These are phyloP conservation scores for Forsythia viridissima DNA, from an alignment of 257 asterid genomes.

Conservation along the genomic window DNA sequence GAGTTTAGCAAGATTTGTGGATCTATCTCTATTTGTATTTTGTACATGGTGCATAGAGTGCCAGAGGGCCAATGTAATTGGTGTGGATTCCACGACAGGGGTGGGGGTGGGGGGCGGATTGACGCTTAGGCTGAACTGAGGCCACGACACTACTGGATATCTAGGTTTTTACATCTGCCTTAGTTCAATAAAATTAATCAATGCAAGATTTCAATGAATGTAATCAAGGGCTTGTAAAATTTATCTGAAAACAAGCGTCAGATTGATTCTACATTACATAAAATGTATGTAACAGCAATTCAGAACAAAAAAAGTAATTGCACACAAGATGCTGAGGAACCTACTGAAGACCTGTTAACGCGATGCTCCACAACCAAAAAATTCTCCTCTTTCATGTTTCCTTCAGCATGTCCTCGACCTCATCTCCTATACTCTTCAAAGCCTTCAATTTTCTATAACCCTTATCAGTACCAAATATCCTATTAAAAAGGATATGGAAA, in stretches of 20 bases:
- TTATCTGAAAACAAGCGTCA: slow-evolving; percentile 27
- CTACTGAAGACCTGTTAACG: slow-evolving; percentile 19
- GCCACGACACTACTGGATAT: neutral
- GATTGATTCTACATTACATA: slow-evolving; percentile 36
- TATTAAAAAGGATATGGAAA: slow-evolving; percentile 17
- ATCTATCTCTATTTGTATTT: neutral
- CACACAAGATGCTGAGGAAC: slow-evolving; percentile 26
- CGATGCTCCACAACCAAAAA: slow-evolving; percentile 27
- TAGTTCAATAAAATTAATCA: neutral
- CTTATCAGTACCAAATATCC: slow-evolving; percentile 90
- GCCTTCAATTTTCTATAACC: slow-evolving; percentile 88
- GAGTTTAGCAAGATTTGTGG: neutral
- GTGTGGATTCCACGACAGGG: neutral
- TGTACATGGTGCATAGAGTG: neutral
- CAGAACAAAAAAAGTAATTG: slow-evolving; percentile 25
- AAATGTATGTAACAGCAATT: slow-evolving; percentile 21
- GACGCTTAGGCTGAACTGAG: no score
- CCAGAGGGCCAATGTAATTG: neutral
- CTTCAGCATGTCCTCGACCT: slow-evolving; percentile 18
- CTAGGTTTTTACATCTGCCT: neutral
- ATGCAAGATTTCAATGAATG: neutral
- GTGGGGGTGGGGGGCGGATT: no score
- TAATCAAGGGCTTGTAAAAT: neutral
- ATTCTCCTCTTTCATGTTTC: slow-evolving; percentile 35
- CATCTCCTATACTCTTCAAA: slow-evolving; percentile 22